Conservation (phyloP, 2,329 filamentous ascomycete genomes). For the Hortaea werneckii region DNA sequence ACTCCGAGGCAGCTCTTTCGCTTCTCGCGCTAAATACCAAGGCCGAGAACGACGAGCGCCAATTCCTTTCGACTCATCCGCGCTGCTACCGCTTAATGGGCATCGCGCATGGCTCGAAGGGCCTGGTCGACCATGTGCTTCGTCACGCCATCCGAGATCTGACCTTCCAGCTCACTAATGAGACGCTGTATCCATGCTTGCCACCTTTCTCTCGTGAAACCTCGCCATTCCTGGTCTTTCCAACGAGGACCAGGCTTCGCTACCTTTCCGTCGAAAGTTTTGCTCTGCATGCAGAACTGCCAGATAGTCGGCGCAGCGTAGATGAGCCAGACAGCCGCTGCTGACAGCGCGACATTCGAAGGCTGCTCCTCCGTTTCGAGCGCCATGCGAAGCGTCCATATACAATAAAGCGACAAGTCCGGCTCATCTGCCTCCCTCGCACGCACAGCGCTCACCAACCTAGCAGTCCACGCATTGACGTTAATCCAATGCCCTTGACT, state of each 20-base stretch:
- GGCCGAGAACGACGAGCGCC: not conserved
- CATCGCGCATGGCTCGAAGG: too few relatives aligned
- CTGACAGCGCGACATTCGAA: conserved; percentile 13
- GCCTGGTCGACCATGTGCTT: conserved; percentile 12
- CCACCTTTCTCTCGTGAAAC: conserved; percentile 20
- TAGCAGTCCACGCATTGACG: not conserved
- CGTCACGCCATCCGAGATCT: conserved; percentile 7
- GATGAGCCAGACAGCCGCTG: conserved; percentile 22
- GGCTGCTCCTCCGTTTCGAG: conserved; percentile 15
- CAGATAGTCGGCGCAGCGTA: conserved; percentile 17
- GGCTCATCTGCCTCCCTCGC: not conserved
- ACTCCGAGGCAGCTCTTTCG: not conserved
- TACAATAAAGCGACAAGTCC: not conserved
- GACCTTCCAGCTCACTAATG: conserved; percentile 2
- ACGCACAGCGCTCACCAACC: not conserved
- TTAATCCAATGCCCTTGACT: not conserved
- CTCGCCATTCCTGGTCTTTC: conserved; percentile 17
- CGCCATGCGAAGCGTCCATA: not conserved
- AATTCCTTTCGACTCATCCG: not conserved
- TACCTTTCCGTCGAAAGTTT: conserved; percentile 12
- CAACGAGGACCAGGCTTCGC: conserved; percentile 12
- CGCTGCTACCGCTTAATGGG: not conserved
- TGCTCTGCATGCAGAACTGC: conserved; percentile 12
- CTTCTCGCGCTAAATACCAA: not conserved
- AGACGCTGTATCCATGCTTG: conserved; percentile 15